A percentile compares a stretch with the other conserved stretches of the same genome.
Conservation (phyloP, 1,284 basidiomycete genomes). For the Hemileia vastatrix region DNA sequence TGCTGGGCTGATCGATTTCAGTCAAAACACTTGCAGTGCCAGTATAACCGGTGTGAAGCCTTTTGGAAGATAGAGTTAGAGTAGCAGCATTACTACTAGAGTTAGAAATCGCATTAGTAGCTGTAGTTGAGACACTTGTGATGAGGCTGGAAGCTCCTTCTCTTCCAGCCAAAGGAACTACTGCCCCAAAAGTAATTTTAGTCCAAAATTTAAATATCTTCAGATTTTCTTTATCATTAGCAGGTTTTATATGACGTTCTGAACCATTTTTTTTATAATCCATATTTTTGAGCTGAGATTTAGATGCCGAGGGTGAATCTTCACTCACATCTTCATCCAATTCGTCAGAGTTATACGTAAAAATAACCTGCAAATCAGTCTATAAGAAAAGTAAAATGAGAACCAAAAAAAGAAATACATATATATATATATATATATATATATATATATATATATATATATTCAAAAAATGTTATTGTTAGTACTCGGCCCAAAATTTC, state of each 20-base stretch:
- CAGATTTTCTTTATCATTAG: slow-evolving; percentile 49
- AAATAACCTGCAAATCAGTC: slow-evolving; percentile 86
- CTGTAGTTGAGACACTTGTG: no score
- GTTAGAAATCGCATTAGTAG: no score
- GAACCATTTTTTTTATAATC: slow-evolving; percentile 43
- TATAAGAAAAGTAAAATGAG: slow-evolving; percentile 44
- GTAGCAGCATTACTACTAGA: no score
- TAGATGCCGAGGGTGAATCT: no score
- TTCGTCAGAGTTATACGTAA: slow-evolving; percentile 83
- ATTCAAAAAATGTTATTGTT: no score
- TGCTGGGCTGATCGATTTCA: no score
- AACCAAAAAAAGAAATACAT: slow-evolving; percentile 23
- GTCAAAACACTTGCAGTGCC: no score
- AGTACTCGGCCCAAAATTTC: no score
- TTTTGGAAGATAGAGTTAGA: no score
- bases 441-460: no score
- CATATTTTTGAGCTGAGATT: slow-evolving; percentile 26
- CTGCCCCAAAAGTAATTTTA: slow-evolving; percentile 63
- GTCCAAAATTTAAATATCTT: slow-evolving; percentile 81
- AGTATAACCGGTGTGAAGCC: no score
- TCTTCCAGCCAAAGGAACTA: slow-evolving; percentile 42
- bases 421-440: slow-evolving; percentile 27
- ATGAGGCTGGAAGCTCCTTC: no score
- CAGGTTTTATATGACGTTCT: slow-evolving; percentile 29
- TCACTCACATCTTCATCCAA: slow-evolving; percentile 19